phyloP scores from a whole-genome alignment of 2,329 filamentous ascomycete genomes.

The Curvularia lunata region DNA sequence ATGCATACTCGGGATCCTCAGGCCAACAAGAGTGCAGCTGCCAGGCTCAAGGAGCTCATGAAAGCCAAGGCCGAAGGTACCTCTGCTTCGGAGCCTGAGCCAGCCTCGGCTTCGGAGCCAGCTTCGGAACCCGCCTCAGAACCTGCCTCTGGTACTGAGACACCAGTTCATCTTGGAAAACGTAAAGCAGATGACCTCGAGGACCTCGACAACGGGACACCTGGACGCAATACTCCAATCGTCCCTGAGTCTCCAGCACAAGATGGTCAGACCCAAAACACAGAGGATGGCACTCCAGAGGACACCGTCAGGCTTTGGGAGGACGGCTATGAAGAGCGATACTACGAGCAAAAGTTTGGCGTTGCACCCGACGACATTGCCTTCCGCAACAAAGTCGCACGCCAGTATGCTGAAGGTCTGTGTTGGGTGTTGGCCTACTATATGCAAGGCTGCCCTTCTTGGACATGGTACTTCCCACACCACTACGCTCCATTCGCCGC shows the following conservation, averaged over 20 bases:
- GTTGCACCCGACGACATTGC: slow-evolving; percentile 79
- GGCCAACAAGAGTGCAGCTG: slow-evolving; percentile 94
- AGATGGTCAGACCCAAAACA: slow-evolving; percentile 45
- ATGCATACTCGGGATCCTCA: slow-evolving; percentile 75
- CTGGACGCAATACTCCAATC: slow-evolving; percentile 65
- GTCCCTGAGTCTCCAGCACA: slow-evolving; percentile 54
- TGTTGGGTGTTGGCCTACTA: slow-evolving; percentile 97
- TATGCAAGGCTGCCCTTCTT: slow-evolving; percentile 96
- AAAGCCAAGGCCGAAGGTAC: slow-evolving; percentile 55
- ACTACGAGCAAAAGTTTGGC: slow-evolving; percentile 96
- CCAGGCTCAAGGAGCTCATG: slow-evolving; percentile 76
- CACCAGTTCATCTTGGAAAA: slow-evolving; percentile 67
- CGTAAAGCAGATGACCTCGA: slow-evolving; percentile 77
- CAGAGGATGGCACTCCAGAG: slow-evolving; percentile 66
- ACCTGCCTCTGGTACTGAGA: slow-evolving; percentile 43
- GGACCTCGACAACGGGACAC: slow-evolving; percentile 64
- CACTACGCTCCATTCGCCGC: slow-evolving; percentile 98
- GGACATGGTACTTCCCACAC: slow-evolving; percentile 99
- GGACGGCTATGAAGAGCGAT: slow-evolving; percentile 90
- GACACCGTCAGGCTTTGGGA: slow-evolving; percentile 95
- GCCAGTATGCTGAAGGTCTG: slow-evolving; percentile 91
- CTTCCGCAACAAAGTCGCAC: slow-evolving; percentile 87
- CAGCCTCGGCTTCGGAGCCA: slow-evolving; percentile 26
- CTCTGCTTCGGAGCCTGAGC: slow-evolving; percentile 34
- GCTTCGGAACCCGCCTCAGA: slow-evolving; percentile 35